Evolutionary conservation across 305 asterid species (phyloP), one percentile per base, ranked within the genome.

Genomic region (Fraxinus platypoda): DNA sequence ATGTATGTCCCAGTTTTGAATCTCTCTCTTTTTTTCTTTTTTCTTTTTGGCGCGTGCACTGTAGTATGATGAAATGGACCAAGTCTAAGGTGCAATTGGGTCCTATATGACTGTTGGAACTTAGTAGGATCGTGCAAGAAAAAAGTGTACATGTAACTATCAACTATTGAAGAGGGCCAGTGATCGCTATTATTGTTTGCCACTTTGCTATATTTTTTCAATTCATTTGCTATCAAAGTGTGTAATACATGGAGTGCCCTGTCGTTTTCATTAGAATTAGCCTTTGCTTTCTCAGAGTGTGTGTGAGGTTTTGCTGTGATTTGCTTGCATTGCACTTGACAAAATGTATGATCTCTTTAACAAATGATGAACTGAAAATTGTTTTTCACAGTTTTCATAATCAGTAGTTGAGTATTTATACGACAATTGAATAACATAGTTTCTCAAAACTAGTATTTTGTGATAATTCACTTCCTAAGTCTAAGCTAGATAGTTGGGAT

Each of bases 251-350:
- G 80, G 80, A 81, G 81, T 90, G 88, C 86, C 87, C 85, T 77
- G 90, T 88, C 91, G 83, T 80, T 85, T 88, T 90, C 91, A 54
- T 72, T 62, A 19, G 38, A 86, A 78, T 41, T 76, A 74, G 59
- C 38, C 74, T 46, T 26, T n/a, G 72, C 76, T 31, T 70, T 66
- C 17, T 66, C 3, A 66, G 34, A 0, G 73, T 23, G 52, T 41
- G 17, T 11, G n/a, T 26, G 25, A 33, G 41, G 35, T 54, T 23
- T 30, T 17, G 15, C 46, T 12, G 15, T 41, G 62, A 75, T 35
- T 73, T 73, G 75, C 23, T 52, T 46, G 66, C 75, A 87, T 34
- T 80, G 76, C 72, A 76, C 68, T n/a, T 12, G 73, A 11, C 64
- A 43, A 66, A 74, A 25, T 66, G 12, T 66, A 31, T 28, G 17